These are phyloP conservation scores for Neurospora sp. DNA, from an alignment of 495 filamentous ascomycete genomes.

Conservation along the genomic window DNA sequence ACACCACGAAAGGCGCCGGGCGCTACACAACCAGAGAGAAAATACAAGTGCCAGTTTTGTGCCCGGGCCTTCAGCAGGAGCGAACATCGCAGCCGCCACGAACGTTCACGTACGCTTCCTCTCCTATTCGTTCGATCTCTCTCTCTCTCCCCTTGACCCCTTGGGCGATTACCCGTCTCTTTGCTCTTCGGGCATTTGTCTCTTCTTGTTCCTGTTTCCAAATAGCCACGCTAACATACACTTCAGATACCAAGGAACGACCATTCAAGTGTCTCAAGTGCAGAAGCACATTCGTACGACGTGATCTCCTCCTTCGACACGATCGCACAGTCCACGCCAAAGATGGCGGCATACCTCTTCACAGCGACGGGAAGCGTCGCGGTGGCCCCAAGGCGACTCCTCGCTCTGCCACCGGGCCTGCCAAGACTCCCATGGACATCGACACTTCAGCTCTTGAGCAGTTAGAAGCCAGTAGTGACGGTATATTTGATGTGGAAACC, in stretches of 20 bases:
- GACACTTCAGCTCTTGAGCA: constrained; percentile 88
- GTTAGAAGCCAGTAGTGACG: constrained; percentile 87
- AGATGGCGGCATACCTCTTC: constrained; percentile 90
- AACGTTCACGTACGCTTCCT: constrained; percentile 83
- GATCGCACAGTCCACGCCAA: constrained; percentile 98
- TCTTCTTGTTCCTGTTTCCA: neutral
- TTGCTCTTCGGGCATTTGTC: neutral
- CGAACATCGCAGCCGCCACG: constrained; percentile 94
- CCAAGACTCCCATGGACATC: constrained; percentile 74
- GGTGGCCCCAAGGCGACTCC: constrained; percentile 53
- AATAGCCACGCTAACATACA: constrained; percentile 2
- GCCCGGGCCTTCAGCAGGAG: constrained; percentile 93
- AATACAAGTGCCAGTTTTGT: constrained; percentile 99
- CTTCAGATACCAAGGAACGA: constrained; percentile 90
- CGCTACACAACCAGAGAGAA: constrained; percentile 65
- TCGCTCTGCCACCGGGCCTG: constrained; percentile 54
- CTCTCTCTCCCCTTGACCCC: neutral
- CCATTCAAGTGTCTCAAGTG: constrained; percentile 98
- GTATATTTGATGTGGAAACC: constrained; percentile 94
- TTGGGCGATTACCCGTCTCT: neutral
- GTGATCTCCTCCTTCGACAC: constrained; percentile 91
- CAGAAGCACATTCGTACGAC: constrained; percentile 94
- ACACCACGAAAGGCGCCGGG: constrained; percentile 49
- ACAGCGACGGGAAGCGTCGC: constrained; percentile 88
- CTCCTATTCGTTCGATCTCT: constrained; percentile 6